These are phyloP conservation scores for Leishmania mexicana DNA, from an alignment of 208 protist species.

Conservation along the genomic window DNA sequence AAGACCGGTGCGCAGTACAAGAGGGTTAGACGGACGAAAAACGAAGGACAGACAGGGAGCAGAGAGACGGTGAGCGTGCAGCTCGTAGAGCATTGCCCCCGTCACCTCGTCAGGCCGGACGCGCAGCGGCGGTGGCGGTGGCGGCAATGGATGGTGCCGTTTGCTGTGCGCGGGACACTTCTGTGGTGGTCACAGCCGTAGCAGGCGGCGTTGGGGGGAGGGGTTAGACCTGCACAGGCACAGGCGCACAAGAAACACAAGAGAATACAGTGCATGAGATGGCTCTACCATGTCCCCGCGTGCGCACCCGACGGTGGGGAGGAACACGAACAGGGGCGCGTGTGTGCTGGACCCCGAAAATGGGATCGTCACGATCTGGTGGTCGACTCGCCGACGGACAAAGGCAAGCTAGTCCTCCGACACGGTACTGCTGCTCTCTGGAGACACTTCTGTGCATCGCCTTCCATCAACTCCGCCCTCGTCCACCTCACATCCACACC, in stretches of 20 bases:
- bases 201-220: neutral
- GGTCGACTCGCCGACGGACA: neutral
- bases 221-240: neutral
- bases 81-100: neutral
- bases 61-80: neutral
- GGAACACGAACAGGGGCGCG: neutral
- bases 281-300: too few species aligned
- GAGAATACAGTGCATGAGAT: too few species aligned
- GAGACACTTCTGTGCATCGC: neutral
- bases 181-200: neutral
- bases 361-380: neutral
- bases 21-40: neutral
- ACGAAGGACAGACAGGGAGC: neutral
- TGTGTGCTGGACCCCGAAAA: neutral
- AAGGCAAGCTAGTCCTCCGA: neutral
- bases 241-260: neutral
- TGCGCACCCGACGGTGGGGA: neutral
- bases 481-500: neutral
- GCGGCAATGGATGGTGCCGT: neutral
- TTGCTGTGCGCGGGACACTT: neutral
- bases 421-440: neutral
- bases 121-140: neutral
- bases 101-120: neutral
- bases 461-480: neutral
- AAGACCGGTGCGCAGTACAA: neutral